phyloP scores from a whole-genome alignment of 1,284 basidiomycete genomes.

The Puccinia horiana region DNA sequence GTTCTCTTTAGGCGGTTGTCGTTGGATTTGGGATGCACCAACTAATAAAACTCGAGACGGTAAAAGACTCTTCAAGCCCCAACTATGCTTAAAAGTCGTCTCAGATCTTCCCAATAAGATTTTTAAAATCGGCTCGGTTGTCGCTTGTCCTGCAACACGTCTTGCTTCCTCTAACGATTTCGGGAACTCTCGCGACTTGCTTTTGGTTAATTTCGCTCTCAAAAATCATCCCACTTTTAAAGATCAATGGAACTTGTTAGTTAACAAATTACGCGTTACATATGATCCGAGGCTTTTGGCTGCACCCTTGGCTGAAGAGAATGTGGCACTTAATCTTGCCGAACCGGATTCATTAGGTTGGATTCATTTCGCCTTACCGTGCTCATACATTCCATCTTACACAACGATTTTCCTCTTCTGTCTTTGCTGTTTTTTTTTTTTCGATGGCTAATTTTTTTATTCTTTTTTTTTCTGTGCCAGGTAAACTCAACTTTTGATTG shows the following conservation, averaged over 20 bases:
- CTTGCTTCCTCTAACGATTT: neutral
- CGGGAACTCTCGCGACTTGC: neutral
- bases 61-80: neutral
- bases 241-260: slow-evolving; percentile 4
- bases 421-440: neutral
- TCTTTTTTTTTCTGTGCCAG: neutral
- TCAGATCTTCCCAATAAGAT: slow-evolving; percentile 27
- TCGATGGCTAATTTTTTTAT: neutral
- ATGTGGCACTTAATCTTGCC: neutral
- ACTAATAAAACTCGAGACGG: neutral
- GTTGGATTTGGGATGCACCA: slow-evolving; percentile 31
- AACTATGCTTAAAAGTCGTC: slow-evolving; percentile 42
- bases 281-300: neutral
- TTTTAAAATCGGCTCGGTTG: slow-evolving; percentile 15
- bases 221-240: neutral
- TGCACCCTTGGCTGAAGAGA: neutral
- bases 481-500: neutral
- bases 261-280: slow-evolving; percentile 7
- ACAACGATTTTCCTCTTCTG: too few relatives aligned
- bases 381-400: neutral
- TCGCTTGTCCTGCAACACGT: neutral
- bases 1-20: slow-evolving; percentile 32
- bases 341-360: slow-evolving; percentile 3
- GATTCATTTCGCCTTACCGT: neutral
- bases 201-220: neutral